phyloP scores from a whole-genome alignment of 148 eudicot species.

The Amaranthus hypochondriacus region DNA sequence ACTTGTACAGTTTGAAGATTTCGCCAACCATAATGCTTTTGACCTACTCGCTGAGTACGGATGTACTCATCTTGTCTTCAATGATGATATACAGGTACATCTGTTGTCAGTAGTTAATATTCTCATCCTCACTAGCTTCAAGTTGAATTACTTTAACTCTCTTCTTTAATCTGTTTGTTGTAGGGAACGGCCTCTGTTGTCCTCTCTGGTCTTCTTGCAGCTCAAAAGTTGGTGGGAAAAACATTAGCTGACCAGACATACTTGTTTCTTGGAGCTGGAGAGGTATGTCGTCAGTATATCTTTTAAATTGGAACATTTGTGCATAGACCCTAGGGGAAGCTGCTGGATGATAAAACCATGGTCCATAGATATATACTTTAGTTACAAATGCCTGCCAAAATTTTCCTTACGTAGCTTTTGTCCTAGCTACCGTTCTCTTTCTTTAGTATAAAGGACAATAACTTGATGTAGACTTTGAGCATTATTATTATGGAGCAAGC shows the following conservation, averaged over 20 bases:
- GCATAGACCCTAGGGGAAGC: background rate
- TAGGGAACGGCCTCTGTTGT: constrained; percentile 99
- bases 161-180: constrained; percentile 7
- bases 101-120: background rate
- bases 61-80: constrained; percentile 87
- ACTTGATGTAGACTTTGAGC: background rate
- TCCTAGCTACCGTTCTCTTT: background rate
- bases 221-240: constrained; percentile 68
- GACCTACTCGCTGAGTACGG: constrained; percentile 82
- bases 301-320: background rate
- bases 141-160: background rate
- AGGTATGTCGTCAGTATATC: constrained; percentile 37
- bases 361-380: background rate
- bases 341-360: background rate
- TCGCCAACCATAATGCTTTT: constrained; percentile 94
- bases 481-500: background rate
- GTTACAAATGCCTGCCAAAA: background rate
- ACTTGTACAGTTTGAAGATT: constrained; percentile 86
- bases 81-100: constrained; percentile 93
- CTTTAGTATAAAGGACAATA: background rate
- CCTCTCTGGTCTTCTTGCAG: constrained; percentile 80
- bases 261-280: constrained; percentile 97
- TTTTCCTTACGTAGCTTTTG: background rate
- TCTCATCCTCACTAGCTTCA: constrained; percentile 2
- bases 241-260: constrained; percentile 75